These are phyloP conservation scores for Iris macrosiphon DNA, from an alignment of 106 monocot species.

Conservation along the genomic window DNA sequence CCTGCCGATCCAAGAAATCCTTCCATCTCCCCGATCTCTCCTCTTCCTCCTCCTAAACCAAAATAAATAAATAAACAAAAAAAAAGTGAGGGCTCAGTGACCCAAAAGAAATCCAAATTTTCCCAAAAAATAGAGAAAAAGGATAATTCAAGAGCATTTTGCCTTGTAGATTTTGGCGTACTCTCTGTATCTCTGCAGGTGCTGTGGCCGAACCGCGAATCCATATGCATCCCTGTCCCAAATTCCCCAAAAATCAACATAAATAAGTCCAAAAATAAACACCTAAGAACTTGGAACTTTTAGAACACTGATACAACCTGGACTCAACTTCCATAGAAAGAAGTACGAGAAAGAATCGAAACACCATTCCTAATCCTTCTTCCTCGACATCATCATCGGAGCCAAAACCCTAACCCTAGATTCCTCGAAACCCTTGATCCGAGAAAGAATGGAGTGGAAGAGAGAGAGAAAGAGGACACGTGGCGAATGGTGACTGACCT, in stretches of 20 bases:
- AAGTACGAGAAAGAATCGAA: too few relatives aligned
- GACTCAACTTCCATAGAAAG: constrained; percentile 42
- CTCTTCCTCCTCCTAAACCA: constrained; percentile 89
- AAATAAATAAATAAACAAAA: neutral
- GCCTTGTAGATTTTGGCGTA: constrained; percentile 94
- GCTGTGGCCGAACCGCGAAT: constrained; percentile 90
- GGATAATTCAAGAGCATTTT: constrained; percentile 14
- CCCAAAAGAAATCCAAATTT: neutral
- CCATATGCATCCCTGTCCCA: constrained; percentile 91
- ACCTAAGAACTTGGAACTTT: neutral
- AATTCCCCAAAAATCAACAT: neutral
- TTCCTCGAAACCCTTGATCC: too few relatives aligned
- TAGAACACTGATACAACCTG: too few relatives aligned
- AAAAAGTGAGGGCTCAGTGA: too few relatives aligned
- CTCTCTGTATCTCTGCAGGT: constrained; percentile 78
- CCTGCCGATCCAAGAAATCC: constrained; percentile 56
- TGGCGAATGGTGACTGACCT: too few relatives aligned
- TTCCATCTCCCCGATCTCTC: constrained; percentile 88
- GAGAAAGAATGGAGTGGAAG: too few relatives aligned
- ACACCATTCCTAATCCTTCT: too few relatives aligned
- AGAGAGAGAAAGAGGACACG: too few relatives aligned
- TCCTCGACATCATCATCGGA: too few relatives aligned
- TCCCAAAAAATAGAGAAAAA: neutral
- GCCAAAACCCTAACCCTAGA: too few relatives aligned
- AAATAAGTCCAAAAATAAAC: neutral